phyloP scores from a whole-genome alignment of 345 rosid genomes.

The Brassica rapa region DNA sequence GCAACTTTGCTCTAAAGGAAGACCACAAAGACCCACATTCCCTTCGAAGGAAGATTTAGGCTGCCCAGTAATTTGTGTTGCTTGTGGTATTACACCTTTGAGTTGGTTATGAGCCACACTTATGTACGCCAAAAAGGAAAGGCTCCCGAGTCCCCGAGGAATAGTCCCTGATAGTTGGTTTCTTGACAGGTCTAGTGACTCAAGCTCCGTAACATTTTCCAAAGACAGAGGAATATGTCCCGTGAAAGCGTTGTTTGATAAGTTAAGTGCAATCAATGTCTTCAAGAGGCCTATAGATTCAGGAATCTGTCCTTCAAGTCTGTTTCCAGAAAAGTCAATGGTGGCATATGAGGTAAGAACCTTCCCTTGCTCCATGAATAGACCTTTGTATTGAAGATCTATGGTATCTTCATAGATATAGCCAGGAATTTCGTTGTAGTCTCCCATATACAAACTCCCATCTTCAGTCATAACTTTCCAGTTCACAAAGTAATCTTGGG shows the following conservation, averaged over 20 bases:
- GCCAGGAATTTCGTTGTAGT: background rate
- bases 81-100: constrained; percentile 8
- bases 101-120: background rate
- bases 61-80: background rate
- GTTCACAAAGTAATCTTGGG: constrained; percentile 14
- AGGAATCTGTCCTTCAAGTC: constrained; percentile 11
- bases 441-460: constrained; percentile 8
- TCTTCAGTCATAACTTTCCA: constrained; percentile 26
- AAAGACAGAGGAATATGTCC: constrained; percentile 25
- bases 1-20: constrained; percentile 12
- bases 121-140: constrained; percentile 15
- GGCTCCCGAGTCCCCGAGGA: constrained; percentile 6
- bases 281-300: constrained; percentile 29
- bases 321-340: constrained; percentile 27
- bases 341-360: background rate
- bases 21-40: constrained; percentile 28
- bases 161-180: constrained; percentile 23
- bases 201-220: background rate
- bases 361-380: background rate
- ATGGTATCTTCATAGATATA: background rate
- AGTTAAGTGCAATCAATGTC: constrained; percentile 24
- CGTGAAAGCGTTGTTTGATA: constrained; percentile 25
- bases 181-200: constrained; percentile 26
- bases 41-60: constrained; percentile 21
- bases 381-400: constrained; percentile 31